A percentile compares a stretch with the other conserved stretches of the same genome.
These are phyloP conservation scores for Primulina eburnea DNA, from an alignment of 257 asterid species.

Conservation along the genomic window DNA sequence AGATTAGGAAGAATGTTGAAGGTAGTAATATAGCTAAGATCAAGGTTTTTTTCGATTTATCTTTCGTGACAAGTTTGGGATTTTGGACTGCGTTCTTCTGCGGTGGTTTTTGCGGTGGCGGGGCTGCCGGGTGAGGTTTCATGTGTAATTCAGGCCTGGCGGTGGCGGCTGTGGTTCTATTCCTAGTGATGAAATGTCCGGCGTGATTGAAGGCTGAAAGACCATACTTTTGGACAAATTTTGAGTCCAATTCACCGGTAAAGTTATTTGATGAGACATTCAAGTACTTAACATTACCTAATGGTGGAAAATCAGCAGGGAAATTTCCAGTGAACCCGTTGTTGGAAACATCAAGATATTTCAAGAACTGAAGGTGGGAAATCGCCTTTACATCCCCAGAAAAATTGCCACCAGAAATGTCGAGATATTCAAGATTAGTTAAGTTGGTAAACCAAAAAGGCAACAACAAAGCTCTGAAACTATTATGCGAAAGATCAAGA, in stretches of 20 bases:
- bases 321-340: slow-evolving; percentile 59
- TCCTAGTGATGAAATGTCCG: slow-evolving; percentile 31
- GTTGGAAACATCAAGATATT: slow-evolving; percentile 51
- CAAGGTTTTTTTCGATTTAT: slow-evolving; percentile 24
- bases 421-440: slow-evolving; percentile 56
- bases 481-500: slow-evolving; percentile 64
- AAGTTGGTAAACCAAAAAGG: slow-evolving; percentile 58
- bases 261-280: slow-evolving; percentile 74
- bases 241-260: slow-evolving; percentile 38
- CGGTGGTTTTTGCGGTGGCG: slow-evolving; percentile 30
- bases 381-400: slow-evolving; percentile 48
- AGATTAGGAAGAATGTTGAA: slow-evolving; percentile 30
- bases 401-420: slow-evolving; percentile 59
- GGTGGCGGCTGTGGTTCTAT: slow-evolving; percentile 16
- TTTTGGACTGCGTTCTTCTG: slow-evolving; percentile 20
- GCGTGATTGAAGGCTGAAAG: slow-evolving; percentile 58
- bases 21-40: slow-evolving; percentile 37
- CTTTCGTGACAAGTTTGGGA: slow-evolving; percentile 13
- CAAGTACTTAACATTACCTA: slow-evolving; percentile 45
- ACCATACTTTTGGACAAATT: slow-evolving; percentile 38
- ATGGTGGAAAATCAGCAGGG: slow-evolving; percentile 61
- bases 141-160: slow-evolving; percentile 33
- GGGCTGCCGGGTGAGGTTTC: slow-evolving; percentile 31
- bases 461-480: slow-evolving; percentile 25
- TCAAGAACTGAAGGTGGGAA: slow-evolving; percentile 41